Evolutionary conservation across 176 grass and related monocot genomes (phyloP).

Genomic region (Carex cristatella): DNA sequence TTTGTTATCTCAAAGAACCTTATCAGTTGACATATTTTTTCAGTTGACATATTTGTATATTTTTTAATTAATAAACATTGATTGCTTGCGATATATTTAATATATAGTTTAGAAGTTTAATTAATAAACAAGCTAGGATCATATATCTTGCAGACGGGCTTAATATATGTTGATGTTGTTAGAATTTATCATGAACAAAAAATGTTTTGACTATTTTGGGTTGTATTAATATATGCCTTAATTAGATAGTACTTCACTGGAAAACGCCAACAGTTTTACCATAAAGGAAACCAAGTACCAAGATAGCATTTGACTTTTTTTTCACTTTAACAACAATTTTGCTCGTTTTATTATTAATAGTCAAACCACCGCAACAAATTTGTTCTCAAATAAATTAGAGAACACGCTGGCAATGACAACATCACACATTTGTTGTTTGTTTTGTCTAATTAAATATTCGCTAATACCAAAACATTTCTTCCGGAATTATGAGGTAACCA

Average conservation of each 20-base stretch:
- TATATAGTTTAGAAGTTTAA: neutral
- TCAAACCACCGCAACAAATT: neutral
- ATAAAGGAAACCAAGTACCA: neutral
- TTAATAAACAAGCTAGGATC: no score
- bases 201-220: neutral
- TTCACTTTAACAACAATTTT: neutral
- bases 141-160: no score
- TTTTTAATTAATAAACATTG: neutral
- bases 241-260: neutral
- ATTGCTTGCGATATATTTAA: neutral
- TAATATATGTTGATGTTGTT: neutral
- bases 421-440: neutral
- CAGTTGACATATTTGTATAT: neutral
- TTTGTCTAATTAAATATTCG: neutral
- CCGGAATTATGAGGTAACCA: no score
- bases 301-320: neutral
- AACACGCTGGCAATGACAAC: neutral
- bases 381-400: neutral
- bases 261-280: neutral
- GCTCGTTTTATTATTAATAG: neutral
- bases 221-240: neutral
- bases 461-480: neutral
- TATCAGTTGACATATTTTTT: neutral
- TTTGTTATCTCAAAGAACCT: neutral
- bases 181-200: neutral